Evolutionary conservation across 225 moss, liverwort and hornwort genomes (phyloP).

Genomic region (Polytrichum formosum): DNA sequence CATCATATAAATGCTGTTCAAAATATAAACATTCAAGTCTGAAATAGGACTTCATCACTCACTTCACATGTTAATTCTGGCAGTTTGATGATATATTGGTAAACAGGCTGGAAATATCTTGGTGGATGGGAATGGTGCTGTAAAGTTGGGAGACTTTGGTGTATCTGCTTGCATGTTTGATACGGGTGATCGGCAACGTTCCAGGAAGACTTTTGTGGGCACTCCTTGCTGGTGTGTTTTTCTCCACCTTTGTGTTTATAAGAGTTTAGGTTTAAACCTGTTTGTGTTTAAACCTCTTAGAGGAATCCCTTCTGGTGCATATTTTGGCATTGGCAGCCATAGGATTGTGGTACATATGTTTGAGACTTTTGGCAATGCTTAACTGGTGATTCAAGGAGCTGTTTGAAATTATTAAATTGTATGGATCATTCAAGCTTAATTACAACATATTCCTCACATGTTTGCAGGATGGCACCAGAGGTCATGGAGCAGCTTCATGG

Average conservation of each 20-base stretch:
- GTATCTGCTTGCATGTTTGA: constrained; percentile 98
- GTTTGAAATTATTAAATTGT: neutral
- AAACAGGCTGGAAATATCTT: constrained; percentile 89
- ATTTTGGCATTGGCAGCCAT: no score
- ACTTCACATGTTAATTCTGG: no score
- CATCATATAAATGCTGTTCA: no score
- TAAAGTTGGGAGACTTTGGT: constrained; percentile 92
- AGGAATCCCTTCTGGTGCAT: constrained; percentile 5
- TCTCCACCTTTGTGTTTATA: constrained; percentile 4
- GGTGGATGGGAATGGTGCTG: constrained; percentile 65
- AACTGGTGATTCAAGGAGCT: neutral
- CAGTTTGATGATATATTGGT: neutral
- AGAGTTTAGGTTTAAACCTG: no score
- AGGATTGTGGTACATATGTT: no score
- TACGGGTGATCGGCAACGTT: constrained; percentile 89
- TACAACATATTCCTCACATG: neutral
- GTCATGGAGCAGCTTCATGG: constrained; percentile 99
- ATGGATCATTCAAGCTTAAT: neutral
- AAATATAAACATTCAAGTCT: no score
- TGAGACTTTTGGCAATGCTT: no score
- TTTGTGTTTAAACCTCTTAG: neutral
- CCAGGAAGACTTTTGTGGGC: constrained; percentile 92
- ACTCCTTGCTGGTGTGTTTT: constrained; percentile 84
- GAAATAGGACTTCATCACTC: no score
- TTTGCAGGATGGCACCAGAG: constrained; percentile 91